Conservation (phyloP, 108 stramenopile species). For the Chaetoceros muelleri region DNA sequence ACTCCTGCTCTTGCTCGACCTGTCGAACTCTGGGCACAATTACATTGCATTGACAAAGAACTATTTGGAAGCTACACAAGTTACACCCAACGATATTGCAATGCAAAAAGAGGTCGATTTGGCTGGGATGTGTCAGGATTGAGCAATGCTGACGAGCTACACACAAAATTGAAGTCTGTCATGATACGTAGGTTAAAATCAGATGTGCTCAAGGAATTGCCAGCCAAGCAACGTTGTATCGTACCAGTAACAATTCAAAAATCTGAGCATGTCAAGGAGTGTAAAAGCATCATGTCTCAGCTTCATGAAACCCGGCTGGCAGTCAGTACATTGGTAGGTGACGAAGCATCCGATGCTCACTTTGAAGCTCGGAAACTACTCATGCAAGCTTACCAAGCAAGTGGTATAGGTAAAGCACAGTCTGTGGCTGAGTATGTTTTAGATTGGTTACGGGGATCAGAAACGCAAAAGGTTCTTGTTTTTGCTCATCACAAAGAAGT, state of each 20-base stretch:
- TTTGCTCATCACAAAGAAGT: conserved; percentile 89
- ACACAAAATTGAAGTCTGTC: conserved; percentile 47
- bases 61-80: conserved; percentile 45
- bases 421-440: conserved; percentile 57
- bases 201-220: conserved; percentile 77
- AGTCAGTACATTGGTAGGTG: conserved; percentile 26
- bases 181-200: conserved; percentile 85
- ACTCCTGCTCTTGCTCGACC: conserved; percentile 88
- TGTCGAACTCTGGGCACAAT: conserved; percentile 80
- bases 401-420: conserved; percentile 71
- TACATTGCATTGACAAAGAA: conserved; percentile 51
- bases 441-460: conserved; percentile 59
- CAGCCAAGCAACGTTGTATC: conserved; percentile 72
- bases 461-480: conserved; percentile 67
- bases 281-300: conserved; percentile 23
- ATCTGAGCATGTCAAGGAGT: conserved; percentile 21
- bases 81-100: conserved; percentile 75
- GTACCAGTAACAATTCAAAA: conserved; percentile 37
- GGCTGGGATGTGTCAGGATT: conserved; percentile 66
- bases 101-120: conserved; percentile 41
- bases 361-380: conserved; percentile 51
- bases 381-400: conserved; percentile 75
- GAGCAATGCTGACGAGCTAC: conserved; percentile 66
- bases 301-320: conserved; percentile 30
- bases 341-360: conserved; percentile 32